These are phyloP conservation scores for Clitoria ternatea DNA, from an alignment of 306 rosid species.

Conservation along the genomic window DNA sequence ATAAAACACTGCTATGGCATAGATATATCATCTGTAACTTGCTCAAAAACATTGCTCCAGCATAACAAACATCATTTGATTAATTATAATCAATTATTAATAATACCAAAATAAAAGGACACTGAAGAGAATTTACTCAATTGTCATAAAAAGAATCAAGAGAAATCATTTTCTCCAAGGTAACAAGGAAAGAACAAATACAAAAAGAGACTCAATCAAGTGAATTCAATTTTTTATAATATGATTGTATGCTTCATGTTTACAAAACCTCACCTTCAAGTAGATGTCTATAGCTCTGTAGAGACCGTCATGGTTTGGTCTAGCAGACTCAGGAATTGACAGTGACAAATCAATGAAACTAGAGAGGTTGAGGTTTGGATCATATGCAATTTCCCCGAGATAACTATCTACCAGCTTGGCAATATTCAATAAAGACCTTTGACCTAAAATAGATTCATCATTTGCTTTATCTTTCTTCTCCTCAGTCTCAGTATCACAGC, in stretches of 20 bases:
- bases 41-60: neutral
- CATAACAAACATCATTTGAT: neutral
- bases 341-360: conserved; percentile 60
- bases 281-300: conserved; percentile 76
- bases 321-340: conserved; percentile 61
- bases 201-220: neutral
- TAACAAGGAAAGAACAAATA: neutral
- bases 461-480: conserved; percentile 56
- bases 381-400: conserved; percentile 68
- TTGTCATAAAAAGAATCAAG: neutral
- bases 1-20: neutral
- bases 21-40: neutral
- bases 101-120: neutral
- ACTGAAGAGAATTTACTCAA: neutral
- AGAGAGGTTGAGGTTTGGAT: conserved; percentile 54
- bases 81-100: neutral
- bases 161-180: neutral
- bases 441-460: conserved; percentile 42
- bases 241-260: neutral
- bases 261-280: conserved; percentile 60
- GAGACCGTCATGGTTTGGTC: conserved; percentile 82
- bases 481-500: conserved; percentile 20
- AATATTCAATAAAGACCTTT: conserved; percentile 56
- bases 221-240: neutral
- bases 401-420: conserved; percentile 74